Evolutionary conservation across 805 yeast species (phyloP).

Genomic region (Yamadazyma kitorensis): DNA sequence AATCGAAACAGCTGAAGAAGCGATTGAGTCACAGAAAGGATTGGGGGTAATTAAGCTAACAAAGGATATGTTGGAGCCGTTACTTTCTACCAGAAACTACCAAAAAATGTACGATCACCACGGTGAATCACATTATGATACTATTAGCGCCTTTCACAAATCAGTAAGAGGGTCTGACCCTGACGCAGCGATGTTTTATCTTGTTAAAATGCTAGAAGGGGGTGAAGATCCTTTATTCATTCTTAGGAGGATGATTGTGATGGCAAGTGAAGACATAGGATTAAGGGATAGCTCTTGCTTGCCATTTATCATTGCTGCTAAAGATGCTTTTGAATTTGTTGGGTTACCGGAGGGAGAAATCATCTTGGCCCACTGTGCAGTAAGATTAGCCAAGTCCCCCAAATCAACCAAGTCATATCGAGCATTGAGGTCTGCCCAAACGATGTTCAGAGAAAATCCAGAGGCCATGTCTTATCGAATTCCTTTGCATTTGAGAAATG

Average conservation of each 20-base stretch:
- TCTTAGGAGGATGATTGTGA: constrained; percentile 87
- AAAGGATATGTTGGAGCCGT: constrained; percentile 37
- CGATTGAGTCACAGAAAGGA: constrained; percentile 12
- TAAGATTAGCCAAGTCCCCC: constrained; percentile 79
- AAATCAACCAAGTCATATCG: constrained; percentile 86
- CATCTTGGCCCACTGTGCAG: constrained; percentile 87
- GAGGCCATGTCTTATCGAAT: constrained; percentile 59
- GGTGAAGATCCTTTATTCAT: constrained; percentile 94
- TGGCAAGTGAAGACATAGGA: constrained; percentile 95
- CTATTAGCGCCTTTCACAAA: constrained; percentile 94
- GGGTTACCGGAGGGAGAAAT: constrained; percentile 96
- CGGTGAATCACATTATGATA: constrained; percentile 93
- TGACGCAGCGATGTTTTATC: constrained; percentile 84
- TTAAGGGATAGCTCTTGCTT: constrained; percentile 76
- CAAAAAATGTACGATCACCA: constrained; percentile 71
- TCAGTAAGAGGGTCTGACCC: constrained; percentile 86
- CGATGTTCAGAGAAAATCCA: constrained; percentile 55
- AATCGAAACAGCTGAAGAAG: constrained; percentile 15
- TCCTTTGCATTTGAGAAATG: constrained; percentile 85
- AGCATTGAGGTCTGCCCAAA: constrained; percentile 69
- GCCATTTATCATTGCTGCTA: constrained; percentile 83
- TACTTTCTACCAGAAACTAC: constrained; percentile 41
- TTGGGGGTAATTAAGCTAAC: constrained; percentile 39
- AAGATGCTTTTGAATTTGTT: constrained; percentile 81
- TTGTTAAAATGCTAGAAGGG: constrained; percentile 84